Conservation (phyloP, 495 filamentous ascomycete genomes). For the Lepidopterella palustris region DNA sequence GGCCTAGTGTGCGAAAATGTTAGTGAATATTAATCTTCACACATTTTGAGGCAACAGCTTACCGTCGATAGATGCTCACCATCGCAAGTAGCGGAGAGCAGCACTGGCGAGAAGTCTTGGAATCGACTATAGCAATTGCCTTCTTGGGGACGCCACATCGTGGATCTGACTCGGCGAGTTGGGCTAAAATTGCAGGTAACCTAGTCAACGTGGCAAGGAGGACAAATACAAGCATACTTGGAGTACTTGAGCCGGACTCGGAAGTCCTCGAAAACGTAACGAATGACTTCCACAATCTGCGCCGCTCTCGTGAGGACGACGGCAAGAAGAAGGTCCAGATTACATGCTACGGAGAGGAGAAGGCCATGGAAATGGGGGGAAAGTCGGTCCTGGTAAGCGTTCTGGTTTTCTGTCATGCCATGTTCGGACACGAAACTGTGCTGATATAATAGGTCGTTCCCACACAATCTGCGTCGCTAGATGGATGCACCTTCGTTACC, state of each 20-base stretch:
- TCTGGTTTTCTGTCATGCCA: background rate
- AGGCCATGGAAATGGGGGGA: background rate
- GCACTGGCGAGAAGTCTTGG: slow-evolving; percentile 3
- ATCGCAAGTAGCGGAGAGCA: background rate
- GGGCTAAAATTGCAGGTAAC: slow-evolving; percentile 2
- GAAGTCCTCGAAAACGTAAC: background rate
- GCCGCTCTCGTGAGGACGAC: background rate
- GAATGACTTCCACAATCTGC: background rate
- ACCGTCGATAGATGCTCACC: background rate
- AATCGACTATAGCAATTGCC: slow-evolving; percentile 2
- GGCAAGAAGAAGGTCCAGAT: background rate
- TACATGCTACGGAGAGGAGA: background rate
- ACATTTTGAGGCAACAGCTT: background rate
- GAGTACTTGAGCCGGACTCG: slow-evolving; percentile 10
- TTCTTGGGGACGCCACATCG: slow-evolving; percentile 24
- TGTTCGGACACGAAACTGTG: background rate
- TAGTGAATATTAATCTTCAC: background rate
- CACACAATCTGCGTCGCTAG: background rate
- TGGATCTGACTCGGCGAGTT: slow-evolving; percentile 15
- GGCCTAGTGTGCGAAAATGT: slow-evolving; percentile 13
- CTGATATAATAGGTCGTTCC: background rate
- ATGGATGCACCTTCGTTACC: background rate
- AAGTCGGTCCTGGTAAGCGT: background rate
- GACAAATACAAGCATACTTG: slow-evolving; percentile 6
- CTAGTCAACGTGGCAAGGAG: background rate